phyloP scores from a whole-genome alignment of 2,329 filamentous ascomycete genomes.

The Calonectria crousiana region DNA sequence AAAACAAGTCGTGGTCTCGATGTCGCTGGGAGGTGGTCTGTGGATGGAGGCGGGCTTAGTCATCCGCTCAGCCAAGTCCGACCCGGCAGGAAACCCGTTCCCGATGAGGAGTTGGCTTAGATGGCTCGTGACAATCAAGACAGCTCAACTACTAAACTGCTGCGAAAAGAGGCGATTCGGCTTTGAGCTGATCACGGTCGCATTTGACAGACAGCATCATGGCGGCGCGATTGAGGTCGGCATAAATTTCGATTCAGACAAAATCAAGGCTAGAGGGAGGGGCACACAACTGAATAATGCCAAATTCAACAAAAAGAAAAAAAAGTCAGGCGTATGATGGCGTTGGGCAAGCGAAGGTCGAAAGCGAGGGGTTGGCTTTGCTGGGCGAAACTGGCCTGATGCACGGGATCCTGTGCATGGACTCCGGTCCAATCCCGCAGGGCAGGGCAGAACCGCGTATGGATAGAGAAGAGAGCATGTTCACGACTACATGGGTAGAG shows the following conservation, averaged over 20 bases:
- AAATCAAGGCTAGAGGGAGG: neutral
- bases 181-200: neutral
- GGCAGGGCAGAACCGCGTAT: neutral
- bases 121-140: conserved; percentile 1
- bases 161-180: neutral
- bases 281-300: neutral
- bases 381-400: conserved; percentile 20
- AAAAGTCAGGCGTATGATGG: neutral
- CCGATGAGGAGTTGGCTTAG: neutral
- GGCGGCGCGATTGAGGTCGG: neutral
- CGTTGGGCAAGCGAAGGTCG: neutral
- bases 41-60: conserved; percentile 39
- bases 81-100: neutral
- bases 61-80: conserved; percentile 23
- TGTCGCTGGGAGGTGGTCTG: conserved; percentile 40
- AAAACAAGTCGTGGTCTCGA: conserved; percentile 39
- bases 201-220: neutral
- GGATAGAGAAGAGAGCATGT: neutral
- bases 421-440: neutral
- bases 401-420: neutral
- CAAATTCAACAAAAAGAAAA: neutral
- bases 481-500: neutral
- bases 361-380: conserved; percentile 1
- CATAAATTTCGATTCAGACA: neutral
- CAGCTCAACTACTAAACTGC: neutral